phyloP scores from a whole-genome alignment of 768 basidiomycete species.

The Symmetrospora coprosmae region DNA sequence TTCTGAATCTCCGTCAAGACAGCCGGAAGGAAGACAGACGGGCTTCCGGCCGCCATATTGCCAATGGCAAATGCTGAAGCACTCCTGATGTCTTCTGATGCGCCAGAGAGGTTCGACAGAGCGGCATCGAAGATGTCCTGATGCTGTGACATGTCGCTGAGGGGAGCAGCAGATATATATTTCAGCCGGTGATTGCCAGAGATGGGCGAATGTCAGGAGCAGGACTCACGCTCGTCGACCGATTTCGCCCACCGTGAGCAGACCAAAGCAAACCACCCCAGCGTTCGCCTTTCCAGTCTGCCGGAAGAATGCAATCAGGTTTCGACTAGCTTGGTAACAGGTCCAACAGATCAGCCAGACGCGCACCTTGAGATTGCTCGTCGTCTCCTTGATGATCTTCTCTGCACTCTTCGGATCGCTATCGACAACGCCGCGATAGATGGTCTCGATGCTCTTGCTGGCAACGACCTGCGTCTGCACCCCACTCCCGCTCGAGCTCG shows the following conservation, averaged over 20 bases:
- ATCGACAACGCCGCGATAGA: slow-evolving; percentile 63
- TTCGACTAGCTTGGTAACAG: not conserved
- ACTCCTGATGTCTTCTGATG: slow-evolving; percentile 71
- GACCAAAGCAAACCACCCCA: not conserved
- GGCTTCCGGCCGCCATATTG: slow-evolving; percentile 88
- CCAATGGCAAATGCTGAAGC: slow-evolving; percentile 92
- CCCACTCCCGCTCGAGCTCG: slow-evolving; percentile 28
- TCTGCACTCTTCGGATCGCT: slow-evolving; percentile 44
- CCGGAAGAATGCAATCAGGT: no score
- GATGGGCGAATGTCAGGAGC: not conserved
- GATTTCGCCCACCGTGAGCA: slow-evolving; percentile 72
- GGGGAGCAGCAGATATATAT: not conserved
- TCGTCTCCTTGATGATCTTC: slow-evolving; percentile 47
- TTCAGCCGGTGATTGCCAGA: no score
- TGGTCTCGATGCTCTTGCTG: slow-evolving; percentile 68
- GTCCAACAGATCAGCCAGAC: not conserved
- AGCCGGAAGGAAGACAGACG: slow-evolving; percentile 67
- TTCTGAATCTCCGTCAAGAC: slow-evolving; percentile 53
- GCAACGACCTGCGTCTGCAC: slow-evolving; percentile 46
- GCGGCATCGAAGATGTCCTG: slow-evolving; percentile 60
- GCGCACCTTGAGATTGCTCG: slow-evolving; percentile 60
- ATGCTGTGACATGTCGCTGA: slow-evolving; percentile 76
- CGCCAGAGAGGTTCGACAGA: slow-evolving; percentile 58
- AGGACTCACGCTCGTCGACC: slow-evolving; percentile 67
- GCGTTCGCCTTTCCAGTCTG: not conserved